phyloP scores from a whole-genome alignment of 192 early-diverging fungal species.

The Coemansia sp. region DNA sequence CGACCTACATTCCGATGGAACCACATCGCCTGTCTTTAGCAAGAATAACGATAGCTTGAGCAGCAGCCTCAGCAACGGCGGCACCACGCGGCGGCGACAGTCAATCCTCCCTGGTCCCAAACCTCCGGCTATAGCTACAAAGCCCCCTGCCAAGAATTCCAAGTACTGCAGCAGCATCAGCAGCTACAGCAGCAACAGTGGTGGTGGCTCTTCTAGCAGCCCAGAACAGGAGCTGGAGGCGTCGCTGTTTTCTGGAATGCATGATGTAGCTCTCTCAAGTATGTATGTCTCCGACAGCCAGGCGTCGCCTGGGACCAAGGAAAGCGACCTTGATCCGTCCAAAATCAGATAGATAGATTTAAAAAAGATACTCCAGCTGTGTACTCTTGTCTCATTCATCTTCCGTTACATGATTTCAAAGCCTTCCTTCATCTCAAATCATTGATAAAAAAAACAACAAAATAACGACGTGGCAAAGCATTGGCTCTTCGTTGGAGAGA shows the following conservation, averaged over 20 bases:
- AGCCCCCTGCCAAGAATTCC: neutral
- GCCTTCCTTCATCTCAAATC: too few species aligned
- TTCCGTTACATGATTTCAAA: too few species aligned
- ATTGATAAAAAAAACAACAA: too few species aligned
- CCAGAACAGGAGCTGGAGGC: neutral
- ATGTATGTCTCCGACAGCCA: neutral
- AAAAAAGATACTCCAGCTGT: too few species aligned
- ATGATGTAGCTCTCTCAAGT: slow-evolving; percentile 3
- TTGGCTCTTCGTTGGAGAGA: too few species aligned
- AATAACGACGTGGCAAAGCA: too few species aligned
- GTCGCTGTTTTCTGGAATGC: slow-evolving; percentile 6
- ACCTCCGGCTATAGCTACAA: neutral
- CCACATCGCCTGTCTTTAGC: neutral
- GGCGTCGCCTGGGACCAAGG: neutral
- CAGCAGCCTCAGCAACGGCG: slow-evolving; percentile 9
- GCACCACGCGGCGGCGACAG: slow-evolving; percentile 24
- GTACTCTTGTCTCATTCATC: too few species aligned
- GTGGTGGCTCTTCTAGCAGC: neutral
- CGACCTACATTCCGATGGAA: neutral
- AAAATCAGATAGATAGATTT: neutral
- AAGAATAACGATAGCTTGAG: slow-evolving; percentile 11
- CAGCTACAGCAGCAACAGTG: too few species aligned
- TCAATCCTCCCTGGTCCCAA: slow-evolving; percentile 10
- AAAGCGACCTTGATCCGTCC: neutral
- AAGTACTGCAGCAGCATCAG: neutral